These are phyloP conservation scores for Cystobasidium sp. DNA, from an alignment of 1,284 basidiomycete species.

Conservation along the genomic window DNA sequence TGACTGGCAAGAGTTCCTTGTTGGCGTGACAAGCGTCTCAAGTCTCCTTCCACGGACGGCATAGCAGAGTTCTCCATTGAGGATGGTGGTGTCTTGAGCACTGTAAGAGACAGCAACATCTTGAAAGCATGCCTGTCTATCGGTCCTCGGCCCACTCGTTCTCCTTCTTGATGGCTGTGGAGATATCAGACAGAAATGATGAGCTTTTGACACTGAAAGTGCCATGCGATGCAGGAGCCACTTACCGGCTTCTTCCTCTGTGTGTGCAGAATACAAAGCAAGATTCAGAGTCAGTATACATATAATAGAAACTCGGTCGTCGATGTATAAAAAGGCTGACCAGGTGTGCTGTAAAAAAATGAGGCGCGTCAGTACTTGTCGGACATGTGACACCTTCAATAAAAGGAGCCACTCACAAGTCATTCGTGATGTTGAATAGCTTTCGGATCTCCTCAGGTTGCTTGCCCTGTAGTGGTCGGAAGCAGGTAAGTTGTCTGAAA, in stretches of 20 bases:
- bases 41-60: too few species aligned
- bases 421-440: conserved; percentile 64
- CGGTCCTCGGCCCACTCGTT: conserved; percentile 70
- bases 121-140: conserved; percentile 6
- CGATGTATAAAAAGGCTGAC: background rate
- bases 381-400: background rate
- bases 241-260: conserved; percentile 81
- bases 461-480: conserved; percentile 22
- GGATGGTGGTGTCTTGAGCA: too few species aligned
- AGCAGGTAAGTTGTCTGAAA: conserved; percentile 65
- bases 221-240: background rate
- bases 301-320: background rate
- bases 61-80: too few species aligned
- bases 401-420: conserved; percentile 19
- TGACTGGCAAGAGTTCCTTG: too few species aligned
- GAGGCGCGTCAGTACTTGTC: conserved; percentile 2
- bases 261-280: conserved; percentile 62
- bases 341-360: conserved; percentile 55
- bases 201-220: background rate
- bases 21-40: too few species aligned
- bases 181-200: background rate
- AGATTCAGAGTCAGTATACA: background rate
- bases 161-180: conserved; percentile 98
- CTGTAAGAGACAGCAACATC: background rate
- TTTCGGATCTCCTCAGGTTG: conserved; percentile 83